A percentile compares a stretch with the other conserved stretches of the same genome.
phyloP scores from a whole-genome alignment of 108 stramenopile species.

The Nannochloropsis granulata region DNA sequence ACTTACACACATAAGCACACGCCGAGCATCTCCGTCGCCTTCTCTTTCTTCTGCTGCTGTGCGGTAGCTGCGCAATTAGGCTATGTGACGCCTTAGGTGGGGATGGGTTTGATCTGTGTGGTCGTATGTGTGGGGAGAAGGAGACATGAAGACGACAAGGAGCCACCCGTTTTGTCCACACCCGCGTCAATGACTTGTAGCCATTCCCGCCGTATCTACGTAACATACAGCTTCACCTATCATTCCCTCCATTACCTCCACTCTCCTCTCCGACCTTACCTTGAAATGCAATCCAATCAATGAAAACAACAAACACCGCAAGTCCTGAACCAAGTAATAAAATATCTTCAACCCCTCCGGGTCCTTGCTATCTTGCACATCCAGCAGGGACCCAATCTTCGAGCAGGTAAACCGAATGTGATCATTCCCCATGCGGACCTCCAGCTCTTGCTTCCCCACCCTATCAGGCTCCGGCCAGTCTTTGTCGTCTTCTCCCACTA shows the following conservation, averaged over 20 bases:
- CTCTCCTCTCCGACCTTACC: not conserved
- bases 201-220: too few species aligned
- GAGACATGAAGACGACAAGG: too few species aligned
- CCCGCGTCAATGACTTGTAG: too few species aligned
- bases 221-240: too few species aligned
- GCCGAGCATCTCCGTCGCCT: too few species aligned
- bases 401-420: conserved; percentile 62
- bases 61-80: too few species aligned
- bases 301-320: conserved; percentile 59
- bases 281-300: conserved; percentile 75
- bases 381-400: not conserved
- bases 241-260: not conserved
- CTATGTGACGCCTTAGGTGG: not conserved
- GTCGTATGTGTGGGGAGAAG: too few species aligned
- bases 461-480: conserved; percentile 59
- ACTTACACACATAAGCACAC: too few species aligned
- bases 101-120: not conserved
- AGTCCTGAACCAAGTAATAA: conserved; percentile 68
- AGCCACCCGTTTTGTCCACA: too few species aligned
- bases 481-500: conserved; percentile 31
- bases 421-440: conserved; percentile 61
- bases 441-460: conserved; percentile 59
- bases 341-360: conserved; percentile 56
- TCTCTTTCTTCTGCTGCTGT: too few species aligned
- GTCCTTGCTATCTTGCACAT: conserved; percentile 53